A percentile compares a stretch with the other conserved stretches of the same genome.
Evolutionary conservation across 2,329 filamentous ascomycete species (phyloP).

Genomic region (Blumeriella jaapii): DNA sequence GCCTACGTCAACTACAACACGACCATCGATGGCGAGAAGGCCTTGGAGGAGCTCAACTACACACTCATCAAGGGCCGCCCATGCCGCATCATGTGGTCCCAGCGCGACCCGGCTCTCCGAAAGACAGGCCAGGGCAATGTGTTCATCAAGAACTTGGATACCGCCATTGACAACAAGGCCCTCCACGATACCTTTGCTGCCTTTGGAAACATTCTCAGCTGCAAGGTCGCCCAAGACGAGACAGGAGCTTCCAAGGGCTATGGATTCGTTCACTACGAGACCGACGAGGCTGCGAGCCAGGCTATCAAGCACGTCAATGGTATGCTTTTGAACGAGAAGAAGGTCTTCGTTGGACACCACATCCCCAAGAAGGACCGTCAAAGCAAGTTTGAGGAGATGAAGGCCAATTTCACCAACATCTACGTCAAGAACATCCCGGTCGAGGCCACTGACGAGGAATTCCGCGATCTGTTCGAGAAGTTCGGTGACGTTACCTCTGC

Average conservation of each 20-base stretch:
- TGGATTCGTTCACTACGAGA: conserved; percentile 99
- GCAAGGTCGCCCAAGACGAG: conserved; percentile 99
- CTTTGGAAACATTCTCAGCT: conserved; percentile 97
- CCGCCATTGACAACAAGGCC: conserved; percentile 99
- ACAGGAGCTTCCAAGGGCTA: conserved; percentile 95
- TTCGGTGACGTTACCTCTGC: conserved; percentile 93
- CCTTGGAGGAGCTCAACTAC: conserved; percentile 98
- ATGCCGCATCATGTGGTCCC: conserved; percentile 99
- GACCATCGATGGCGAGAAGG: conserved; percentile 90
- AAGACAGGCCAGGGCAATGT: conserved; percentile 99
- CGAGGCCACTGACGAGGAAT: conserved; percentile 85
- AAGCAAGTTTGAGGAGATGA: conserved; percentile 99
- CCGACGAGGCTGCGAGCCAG: conserved; percentile 88
- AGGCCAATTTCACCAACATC: conserved; percentile 99
- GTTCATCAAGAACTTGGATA: conserved; percentile 99
- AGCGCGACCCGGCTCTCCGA: conserved; percentile 95
- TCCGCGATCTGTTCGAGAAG: conserved; percentile 84
- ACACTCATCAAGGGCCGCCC: conserved; percentile 97
- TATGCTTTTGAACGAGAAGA: conserved; percentile 99
- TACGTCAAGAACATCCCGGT: conserved; percentile 96
- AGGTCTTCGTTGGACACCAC: conserved; percentile 98
- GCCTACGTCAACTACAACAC: conserved; percentile 99
- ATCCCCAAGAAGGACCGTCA: conserved; percentile 99
- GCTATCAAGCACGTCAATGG: conserved; percentile 99
- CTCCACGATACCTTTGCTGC: conserved; percentile 98